Evolutionary conservation across 768 basidiomycete species (phyloP), one percentile per base, ranked within the genome.

Genomic region (Trametopsis cervina): DNA sequence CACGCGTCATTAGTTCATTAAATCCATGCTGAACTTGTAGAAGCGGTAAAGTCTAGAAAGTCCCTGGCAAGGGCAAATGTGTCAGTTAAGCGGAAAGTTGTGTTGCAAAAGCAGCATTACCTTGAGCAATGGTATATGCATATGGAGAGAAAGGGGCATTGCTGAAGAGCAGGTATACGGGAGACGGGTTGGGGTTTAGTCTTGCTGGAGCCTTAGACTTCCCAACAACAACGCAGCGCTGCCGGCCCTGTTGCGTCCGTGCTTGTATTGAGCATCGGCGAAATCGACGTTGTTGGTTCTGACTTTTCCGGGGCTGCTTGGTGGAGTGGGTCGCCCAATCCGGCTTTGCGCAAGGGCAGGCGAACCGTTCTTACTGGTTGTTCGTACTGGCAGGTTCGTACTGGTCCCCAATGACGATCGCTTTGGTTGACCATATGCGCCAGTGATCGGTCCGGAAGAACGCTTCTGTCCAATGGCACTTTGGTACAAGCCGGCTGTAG

Each of bases 401-500:
- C 51, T 57, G 61, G 75, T 65, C 42, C 81, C 80, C n/a, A 85
- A 59, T 2, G 85, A 86, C 17, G 79, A 74, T 46, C 83, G 75
- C 57, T 86, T 83, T 35, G 66, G 52, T 54, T 76, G 44, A 65
- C 66, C 49, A 63, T 72, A 62, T 61, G 63, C 58, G 15, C 69
- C 68, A 23, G 69, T 58, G 13, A 63, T 51, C 4, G 78, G 76
- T 0, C 75, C 80, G 21, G 69, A 76, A 1, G 83, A 81, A 37
- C 81, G 77, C 63, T 85, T 88, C 49, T 78, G 58, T 2, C 75
- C 75, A 24, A 65, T 63, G 10, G 61, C 60, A 9, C 72, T 72
- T 25, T 68, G 59, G 51, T 79, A 76, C 20, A 77, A 50, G 33
- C 76, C 68, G 22, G 71, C 65, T 21, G 78, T 73, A 2, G 86